phyloP scores from a whole-genome alignment of 2,329 filamentous ascomycete species.

The Cryoendolithus antarcticus region DNA sequence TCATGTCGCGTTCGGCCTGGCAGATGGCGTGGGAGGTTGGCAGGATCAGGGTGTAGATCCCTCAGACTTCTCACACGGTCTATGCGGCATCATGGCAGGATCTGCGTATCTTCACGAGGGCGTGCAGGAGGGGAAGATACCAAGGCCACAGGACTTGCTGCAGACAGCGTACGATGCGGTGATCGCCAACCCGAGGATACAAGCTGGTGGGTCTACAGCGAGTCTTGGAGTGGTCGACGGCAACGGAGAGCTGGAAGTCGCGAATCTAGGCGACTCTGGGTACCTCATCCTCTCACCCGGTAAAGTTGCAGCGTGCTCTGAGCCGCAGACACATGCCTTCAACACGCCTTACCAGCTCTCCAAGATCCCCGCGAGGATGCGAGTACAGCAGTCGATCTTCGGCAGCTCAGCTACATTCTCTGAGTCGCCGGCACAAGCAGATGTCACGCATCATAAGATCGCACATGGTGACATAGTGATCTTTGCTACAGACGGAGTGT shows the following conservation, averaged over 20 bases:
- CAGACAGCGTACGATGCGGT: conserved; percentile 75
- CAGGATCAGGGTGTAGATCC: conserved; percentile 84
- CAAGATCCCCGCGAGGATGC: conserved; percentile 68
- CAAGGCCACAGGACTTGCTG: conserved; percentile 54
- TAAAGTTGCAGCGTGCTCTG: conserved; percentile 69
- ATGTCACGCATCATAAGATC: conserved; percentile 61
- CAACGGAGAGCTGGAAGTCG: conserved; percentile 68
- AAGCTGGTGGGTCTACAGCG: conserved; percentile 82
- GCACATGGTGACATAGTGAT: conserved; percentile 88
- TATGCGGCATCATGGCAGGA: conserved; percentile 83
- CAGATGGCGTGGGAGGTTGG: conserved; percentile 94
- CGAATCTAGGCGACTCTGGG: conserved; percentile 91
- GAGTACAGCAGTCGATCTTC: conserved; percentile 69
- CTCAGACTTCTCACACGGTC: conserved; percentile 83
- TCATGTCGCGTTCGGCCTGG: conserved; percentile 72
- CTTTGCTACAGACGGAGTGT: conserved; percentile 87
- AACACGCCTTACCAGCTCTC: conserved; percentile 95
- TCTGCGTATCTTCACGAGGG: conserved; percentile 31
- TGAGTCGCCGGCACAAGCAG: conserved; percentile 74
- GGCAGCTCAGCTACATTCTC: conserved; percentile 58
- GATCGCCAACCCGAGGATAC: conserved; percentile 58
- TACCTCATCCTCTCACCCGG: conserved; percentile 79
- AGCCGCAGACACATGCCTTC: conserved; percentile 88
- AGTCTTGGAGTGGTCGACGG: conserved; percentile 68
- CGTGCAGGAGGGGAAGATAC: conserved; percentile 10